Conservation (phyloP, 1,284 basidiomycete species). For the Ceratobasidium theobromae region DNA sequence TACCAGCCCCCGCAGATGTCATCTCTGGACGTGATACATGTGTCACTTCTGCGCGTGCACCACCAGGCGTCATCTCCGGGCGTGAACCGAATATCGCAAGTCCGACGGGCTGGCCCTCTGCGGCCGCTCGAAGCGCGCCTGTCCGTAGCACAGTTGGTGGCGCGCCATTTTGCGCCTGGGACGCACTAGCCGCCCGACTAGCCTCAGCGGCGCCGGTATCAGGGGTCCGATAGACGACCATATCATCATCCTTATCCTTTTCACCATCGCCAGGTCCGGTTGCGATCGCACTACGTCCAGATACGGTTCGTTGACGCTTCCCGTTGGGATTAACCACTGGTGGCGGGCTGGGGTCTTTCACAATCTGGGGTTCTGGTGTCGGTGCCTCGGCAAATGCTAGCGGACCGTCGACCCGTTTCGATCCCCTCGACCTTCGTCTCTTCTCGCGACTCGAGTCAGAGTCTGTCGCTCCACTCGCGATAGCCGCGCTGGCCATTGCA, state of each 20-base stretch:
- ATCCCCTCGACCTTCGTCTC: constrained; percentile 10
- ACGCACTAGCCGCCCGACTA: not conserved
- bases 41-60: not conserved
- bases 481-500: constrained; percentile 29
- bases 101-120: not conserved
- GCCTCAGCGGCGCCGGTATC: not conserved
- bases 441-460: constrained; percentile 26
- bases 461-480: constrained; percentile 1
- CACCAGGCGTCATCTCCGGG: constrained; percentile 12
- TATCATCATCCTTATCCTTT: constrained; percentile 12
- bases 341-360: constrained; percentile 12
- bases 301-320: constrained; percentile 4
- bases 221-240: constrained; percentile 23
- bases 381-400: not conserved
- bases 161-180: not conserved
- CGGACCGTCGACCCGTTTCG: not conserved
- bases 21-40: not conserved
- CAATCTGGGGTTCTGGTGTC: constrained; percentile 4
- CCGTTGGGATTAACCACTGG: constrained; percentile 4
- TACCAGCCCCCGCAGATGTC: not conserved
- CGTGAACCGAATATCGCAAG: constrained; percentile 16
- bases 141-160: not conserved
- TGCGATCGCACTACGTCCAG: constrained; percentile 1
- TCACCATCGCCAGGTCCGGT: not conserved
- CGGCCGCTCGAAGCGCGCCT: not conserved